These are phyloP conservation scores for Rhodosporidiobolus odoratus DNA, from an alignment of 768 basidiomycete genomes.

Conservation along the genomic window DNA sequence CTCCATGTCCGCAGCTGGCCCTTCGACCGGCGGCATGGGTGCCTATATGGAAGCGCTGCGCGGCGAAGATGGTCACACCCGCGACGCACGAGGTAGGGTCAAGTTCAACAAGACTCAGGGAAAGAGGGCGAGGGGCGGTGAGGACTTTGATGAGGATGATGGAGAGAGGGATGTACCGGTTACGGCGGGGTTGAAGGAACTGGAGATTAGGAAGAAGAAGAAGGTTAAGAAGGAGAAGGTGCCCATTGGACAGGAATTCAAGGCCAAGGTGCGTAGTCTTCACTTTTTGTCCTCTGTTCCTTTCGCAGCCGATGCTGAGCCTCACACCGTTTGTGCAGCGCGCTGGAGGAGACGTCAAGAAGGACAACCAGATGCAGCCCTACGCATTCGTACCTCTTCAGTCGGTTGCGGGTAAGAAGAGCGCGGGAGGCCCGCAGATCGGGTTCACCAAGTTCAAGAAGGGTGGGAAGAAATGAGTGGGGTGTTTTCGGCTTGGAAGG, in stretches of 20 bases:
- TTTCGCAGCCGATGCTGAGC: not conserved
- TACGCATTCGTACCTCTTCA: conserved; percentile 87
- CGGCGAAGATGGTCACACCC: conserved; percentile 82
- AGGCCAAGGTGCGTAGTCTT: conserved; percentile 69
- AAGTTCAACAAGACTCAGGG: conserved; percentile 98
- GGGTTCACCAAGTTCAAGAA: conserved; percentile 37
- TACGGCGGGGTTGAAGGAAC: conserved; percentile 60
- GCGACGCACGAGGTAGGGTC: conserved; percentile 73
- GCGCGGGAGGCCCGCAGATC: conserved; percentile 25
- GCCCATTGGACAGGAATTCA: conserved; percentile 80
- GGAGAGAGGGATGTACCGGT: conserved; percentile 46
- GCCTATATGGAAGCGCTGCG: conserved; percentile 79
- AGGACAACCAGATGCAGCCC: conserved; percentile 59
- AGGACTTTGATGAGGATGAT: conserved; percentile 56
- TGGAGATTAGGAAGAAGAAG: conserved; percentile 60
- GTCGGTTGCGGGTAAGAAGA: conserved; percentile 52
- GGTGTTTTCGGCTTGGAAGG: too few species aligned
- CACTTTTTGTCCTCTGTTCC: not conserved
- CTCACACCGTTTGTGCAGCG: conserved; percentile 53
- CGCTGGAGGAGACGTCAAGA: conserved; percentile 89
- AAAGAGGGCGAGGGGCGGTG: conserved; percentile 63
- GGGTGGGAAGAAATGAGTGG: conserved; percentile 18
- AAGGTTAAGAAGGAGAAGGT: conserved; percentile 53
- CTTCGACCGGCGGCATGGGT: conserved; percentile 69
- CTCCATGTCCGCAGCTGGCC: conserved; percentile 75